Conservation (phyloP, 441 rosid species). For the Hura crepitans region DNA sequence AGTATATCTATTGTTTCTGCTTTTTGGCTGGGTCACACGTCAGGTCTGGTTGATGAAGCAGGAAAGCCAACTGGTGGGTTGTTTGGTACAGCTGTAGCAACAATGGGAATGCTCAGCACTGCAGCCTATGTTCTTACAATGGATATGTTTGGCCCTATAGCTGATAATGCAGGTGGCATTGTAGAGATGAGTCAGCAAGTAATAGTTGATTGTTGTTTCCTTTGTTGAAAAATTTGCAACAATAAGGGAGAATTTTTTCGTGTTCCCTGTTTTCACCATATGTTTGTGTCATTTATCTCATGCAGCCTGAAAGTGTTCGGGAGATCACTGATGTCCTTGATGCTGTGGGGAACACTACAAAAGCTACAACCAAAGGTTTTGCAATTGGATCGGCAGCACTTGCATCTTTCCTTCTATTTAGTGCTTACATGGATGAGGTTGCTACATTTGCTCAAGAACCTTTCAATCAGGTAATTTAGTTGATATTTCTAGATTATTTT, state of each 20-base stretch:
- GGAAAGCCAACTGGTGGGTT: constrained; percentile 89
- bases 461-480: constrained; percentile 62
- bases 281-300: constrained; percentile 18
- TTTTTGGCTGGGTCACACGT: constrained; percentile 89
- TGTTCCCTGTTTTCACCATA: too few relatives aligned
- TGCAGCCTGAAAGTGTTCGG: constrained; percentile 96
- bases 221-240: background rate
- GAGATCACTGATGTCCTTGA: constrained; percentile 95
- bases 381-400: constrained; percentile 99
- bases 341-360: constrained; percentile 98
- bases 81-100: constrained; percentile 98
- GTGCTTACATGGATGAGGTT: constrained; percentile 99
- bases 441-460: constrained; percentile 67
- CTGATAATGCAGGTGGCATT: constrained; percentile 99
- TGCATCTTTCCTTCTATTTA: constrained; percentile 95
- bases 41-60: constrained; percentile 84
- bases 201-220: constrained; percentile 25
- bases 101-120: constrained; percentile 99
- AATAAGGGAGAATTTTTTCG: background rate
- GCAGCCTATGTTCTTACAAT: constrained; percentile 98
- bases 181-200: constrained; percentile 99
- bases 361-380: constrained; percentile 98
- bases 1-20: constrained; percentile 76
- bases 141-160: constrained; percentile 99
- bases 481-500: constrained; percentile 9